phyloP scores from a whole-genome alignment of 2,329 filamentous ascomycete genomes.

The Cladophialophora carrionii region DNA sequence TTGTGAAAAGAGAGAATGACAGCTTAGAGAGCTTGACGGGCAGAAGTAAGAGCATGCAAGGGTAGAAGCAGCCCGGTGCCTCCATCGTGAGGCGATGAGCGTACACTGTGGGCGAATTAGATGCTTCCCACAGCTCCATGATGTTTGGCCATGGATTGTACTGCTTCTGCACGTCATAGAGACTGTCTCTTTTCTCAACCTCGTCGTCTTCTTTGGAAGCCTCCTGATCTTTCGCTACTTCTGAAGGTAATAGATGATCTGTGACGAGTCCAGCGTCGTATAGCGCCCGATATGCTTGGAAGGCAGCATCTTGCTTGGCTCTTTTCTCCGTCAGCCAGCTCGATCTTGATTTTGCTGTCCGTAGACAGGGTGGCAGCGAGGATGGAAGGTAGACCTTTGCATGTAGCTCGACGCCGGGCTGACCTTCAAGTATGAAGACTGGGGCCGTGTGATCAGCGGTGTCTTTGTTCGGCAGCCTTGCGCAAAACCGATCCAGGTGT shows the following conservation, averaged over 20 bases:
- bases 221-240: slow-evolving; percentile 33
- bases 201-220: slow-evolving; percentile 30
- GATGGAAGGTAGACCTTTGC: slow-evolving; percentile 72
- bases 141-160: slow-evolving; percentile 47
- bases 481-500: slow-evolving; percentile 85
- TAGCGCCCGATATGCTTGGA: slow-evolving; percentile 74
- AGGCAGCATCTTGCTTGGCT: slow-evolving; percentile 79
- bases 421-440: slow-evolving; percentile 64
- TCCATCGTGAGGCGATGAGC: slow-evolving; percentile 27
- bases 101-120: slow-evolving; percentile 10
- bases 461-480: slow-evolving; percentile 56
- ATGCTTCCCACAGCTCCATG: slow-evolving; percentile 29
- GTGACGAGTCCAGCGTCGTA: slow-evolving; percentile 73
- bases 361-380: slow-evolving; percentile 66
- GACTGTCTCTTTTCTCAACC: slow-evolving; percentile 25
- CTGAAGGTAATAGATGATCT: slow-evolving; percentile 71
- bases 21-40: slow-evolving; percentile 23
- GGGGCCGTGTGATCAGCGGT: slow-evolving; percentile 59
- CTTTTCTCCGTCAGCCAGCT: slow-evolving; percentile 72
- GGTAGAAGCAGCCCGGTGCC: slow-evolving; percentile 4
- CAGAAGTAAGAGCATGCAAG: slow-evolving; percentile 29
- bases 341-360: slow-evolving; percentile 55
- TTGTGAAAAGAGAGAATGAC: slow-evolving; percentile 22
- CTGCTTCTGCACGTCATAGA: slow-evolving; percentile 40
- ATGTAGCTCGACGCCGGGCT: slow-evolving; percentile 31